Evolutionary conservation across 2,329 filamentous ascomycete species (phyloP).

Genomic region (Aspergillus fijiensis): DNA sequence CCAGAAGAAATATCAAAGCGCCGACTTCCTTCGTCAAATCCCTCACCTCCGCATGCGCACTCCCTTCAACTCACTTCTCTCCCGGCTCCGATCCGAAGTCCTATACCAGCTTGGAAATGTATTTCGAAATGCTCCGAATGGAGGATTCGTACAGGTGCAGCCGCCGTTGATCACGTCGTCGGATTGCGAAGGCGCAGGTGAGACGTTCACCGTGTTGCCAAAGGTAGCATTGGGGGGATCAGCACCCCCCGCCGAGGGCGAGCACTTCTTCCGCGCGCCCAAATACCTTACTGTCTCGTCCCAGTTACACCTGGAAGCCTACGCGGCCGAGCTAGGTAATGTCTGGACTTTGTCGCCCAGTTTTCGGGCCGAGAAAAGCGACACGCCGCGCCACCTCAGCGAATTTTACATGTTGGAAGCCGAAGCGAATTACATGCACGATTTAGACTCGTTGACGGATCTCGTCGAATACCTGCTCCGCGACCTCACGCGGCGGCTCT

Average conservation of each 20-base stretch:
- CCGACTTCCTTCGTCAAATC: conserved; percentile 83
- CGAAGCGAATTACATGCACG: conserved; percentile 75
- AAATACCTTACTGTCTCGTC: conserved; percentile 96
- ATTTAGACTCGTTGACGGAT: conserved; percentile 70
- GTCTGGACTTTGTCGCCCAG: conserved; percentile 95
- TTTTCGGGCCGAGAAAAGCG: conserved; percentile 89
- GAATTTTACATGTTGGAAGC: conserved; percentile 99
- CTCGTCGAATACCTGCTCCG: conserved; percentile 78
- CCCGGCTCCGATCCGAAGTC: conserved; percentile 79
- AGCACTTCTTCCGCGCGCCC: conserved; percentile 75
- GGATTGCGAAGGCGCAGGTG: conserved; percentile 93
- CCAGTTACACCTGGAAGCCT: conserved; percentile 89
- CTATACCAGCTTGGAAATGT: conserved; percentile 71
- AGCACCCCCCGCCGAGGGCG: conserved; percentile 34
- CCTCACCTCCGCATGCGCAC: conserved; percentile 84
- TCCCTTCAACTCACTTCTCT: conserved; percentile 74
- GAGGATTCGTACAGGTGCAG: conserved; percentile 68
- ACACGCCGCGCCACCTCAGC: conserved; percentile 88
- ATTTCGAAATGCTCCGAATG: conserved; percentile 63
- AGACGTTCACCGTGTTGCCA: conserved; percentile 75
- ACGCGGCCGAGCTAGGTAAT: conserved; percentile 81
- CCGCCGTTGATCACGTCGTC: conserved; percentile 94
- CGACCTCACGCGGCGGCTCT: conserved; percentile 52
- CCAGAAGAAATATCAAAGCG: conserved; percentile 92
- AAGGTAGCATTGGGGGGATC: conserved; percentile 30